Conservation (phyloP, 2,329 filamentous ascomycete genomes). For the Xylogone sp. region DNA sequence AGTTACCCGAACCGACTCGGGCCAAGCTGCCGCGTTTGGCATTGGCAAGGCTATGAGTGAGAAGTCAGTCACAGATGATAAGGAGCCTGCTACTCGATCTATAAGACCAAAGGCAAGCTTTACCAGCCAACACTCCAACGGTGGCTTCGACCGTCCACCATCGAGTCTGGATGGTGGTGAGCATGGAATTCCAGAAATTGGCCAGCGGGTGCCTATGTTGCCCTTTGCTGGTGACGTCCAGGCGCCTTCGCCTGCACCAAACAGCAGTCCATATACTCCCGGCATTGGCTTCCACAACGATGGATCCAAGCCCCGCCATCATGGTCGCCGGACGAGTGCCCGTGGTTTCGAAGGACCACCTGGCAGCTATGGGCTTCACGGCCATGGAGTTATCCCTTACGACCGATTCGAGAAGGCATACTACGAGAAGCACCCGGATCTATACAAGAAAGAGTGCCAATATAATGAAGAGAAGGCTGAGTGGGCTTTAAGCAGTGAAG, state of each 20-base stretch:
- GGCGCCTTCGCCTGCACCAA: slow-evolving; percentile 77
- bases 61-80: slow-evolving; percentile 34
- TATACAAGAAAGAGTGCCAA: slow-evolving; percentile 64
- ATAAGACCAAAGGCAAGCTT: slow-evolving; percentile 62
- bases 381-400: slow-evolving; percentile 71
- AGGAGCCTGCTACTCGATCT: slow-evolving; percentile 44
- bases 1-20: slow-evolving; percentile 90
- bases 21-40: slow-evolving; percentile 77
- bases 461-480: slow-evolving; percentile 58
- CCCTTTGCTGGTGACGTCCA: slow-evolving; percentile 92
- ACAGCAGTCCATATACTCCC: slow-evolving; percentile 17
- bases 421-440: slow-evolving; percentile 87
- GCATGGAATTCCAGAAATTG: slow-evolving; percentile 88
- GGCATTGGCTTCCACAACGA: slow-evolving; percentile 50
- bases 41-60: slow-evolving; percentile 63
- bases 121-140: slow-evolving; percentile 39
- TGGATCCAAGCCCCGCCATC: slow-evolving; percentile 47
- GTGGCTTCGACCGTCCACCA: slow-evolving; percentile 49
- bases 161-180: slow-evolving; percentile 68
- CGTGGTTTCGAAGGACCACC: slow-evolving; percentile 71
- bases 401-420: slow-evolving; percentile 89
- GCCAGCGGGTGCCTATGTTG: slow-evolving; percentile 90
- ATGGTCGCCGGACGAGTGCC: slow-evolving; percentile 69
- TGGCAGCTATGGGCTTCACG: slow-evolving; percentile 89
- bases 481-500: slow-evolving; percentile 83